phyloP scores from a whole-genome alignment of 257 asterid genomes.

The Ilex aquifolium region DNA sequence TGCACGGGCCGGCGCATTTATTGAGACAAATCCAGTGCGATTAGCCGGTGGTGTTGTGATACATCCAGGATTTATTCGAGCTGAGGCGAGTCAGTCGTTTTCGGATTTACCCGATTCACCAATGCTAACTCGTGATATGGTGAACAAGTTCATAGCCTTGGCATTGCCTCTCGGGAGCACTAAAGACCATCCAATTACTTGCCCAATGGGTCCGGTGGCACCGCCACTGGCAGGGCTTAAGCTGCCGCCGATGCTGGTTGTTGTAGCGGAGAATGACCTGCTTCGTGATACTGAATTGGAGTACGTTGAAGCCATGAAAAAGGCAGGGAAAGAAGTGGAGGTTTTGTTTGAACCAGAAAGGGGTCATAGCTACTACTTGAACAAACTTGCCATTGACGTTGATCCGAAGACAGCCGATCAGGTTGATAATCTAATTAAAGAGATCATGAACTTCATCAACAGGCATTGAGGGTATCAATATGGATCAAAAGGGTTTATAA shows the following conservation, averaged over 20 bases:
- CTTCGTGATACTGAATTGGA: slow-evolving; percentile 42
- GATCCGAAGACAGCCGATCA: slow-evolving; percentile 28
- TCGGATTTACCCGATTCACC: slow-evolving; percentile 53
- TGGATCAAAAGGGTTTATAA: too few species aligned
- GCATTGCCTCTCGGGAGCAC: slow-evolving; percentile 58
- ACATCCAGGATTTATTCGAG: slow-evolving; percentile 50
- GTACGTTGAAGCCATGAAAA: slow-evolving; percentile 40
- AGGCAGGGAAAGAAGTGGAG: slow-evolving; percentile 36
- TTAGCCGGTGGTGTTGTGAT: slow-evolving; percentile 53
- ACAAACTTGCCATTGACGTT: slow-evolving; percentile 45
- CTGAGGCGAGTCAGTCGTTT: slow-evolving; percentile 54
- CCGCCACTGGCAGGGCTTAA: slow-evolving; percentile 31
- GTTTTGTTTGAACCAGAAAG: slow-evolving; percentile 33
- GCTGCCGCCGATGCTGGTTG: slow-evolving; percentile 54
- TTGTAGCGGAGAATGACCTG: slow-evolving; percentile 55
- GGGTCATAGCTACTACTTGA: slow-evolving; percentile 57
- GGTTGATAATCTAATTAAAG: slow-evolving; percentile 27
- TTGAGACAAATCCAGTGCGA: too few species aligned
- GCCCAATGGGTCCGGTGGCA: slow-evolving; percentile 58
- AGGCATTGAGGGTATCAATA: slow-evolving; percentile 8
- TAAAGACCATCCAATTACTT: slow-evolving; percentile 56
- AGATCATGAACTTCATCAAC: slow-evolving; percentile 29
- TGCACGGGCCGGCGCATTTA: slow-evolving; percentile 28
- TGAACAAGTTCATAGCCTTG: slow-evolving; percentile 40
- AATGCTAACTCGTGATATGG: slow-evolving; percentile 49